These are phyloP conservation scores for Melampsora americana DNA, from an alignment of 1,284 basidiomycete species.

Conservation along the genomic window DNA sequence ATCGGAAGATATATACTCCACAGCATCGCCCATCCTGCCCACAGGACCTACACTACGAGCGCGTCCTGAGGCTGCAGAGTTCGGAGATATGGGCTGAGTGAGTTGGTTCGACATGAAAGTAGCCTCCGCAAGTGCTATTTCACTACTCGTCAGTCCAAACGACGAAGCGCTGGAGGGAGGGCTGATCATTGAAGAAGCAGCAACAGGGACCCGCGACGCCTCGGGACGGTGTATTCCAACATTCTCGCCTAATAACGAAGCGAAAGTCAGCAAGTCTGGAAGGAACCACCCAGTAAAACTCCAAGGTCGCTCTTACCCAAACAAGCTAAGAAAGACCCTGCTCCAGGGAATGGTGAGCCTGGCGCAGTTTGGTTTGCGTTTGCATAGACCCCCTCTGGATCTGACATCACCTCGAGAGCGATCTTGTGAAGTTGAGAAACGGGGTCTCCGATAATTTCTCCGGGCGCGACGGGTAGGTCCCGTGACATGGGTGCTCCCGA, in stretches of 20 bases:
- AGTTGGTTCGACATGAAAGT: constrained; percentile 6
- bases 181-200: constrained; percentile 9
- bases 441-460: constrained; percentile 85
- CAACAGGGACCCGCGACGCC: constrained; percentile 18
- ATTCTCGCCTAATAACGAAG: not conserved
- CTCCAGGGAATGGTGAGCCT: constrained; percentile 18
- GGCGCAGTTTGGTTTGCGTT: constrained; percentile 23
- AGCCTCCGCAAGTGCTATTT: constrained; percentile 28
- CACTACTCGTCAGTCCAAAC: constrained; percentile 16
- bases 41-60: constrained; percentile 25
- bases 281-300: not conserved
- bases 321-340: constrained; percentile 45
- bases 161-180: constrained; percentile 42
- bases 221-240: constrained; percentile 25
- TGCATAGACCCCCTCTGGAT: constrained; percentile 7
- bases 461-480: constrained; percentile 56
- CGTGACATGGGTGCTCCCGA: not conserved
- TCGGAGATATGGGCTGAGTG: constrained; percentile 14
- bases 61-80: not conserved
- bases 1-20: constrained; percentile 49
- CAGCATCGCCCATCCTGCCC: not conserved
- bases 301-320: constrained; percentile 46
- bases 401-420: constrained; percentile 3
- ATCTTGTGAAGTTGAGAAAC: constrained; percentile 83
- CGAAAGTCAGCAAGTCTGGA: not conserved